Conservation (phyloP, 2,329 filamentous ascomycete genomes). For the Sporothrix luriei region DNA sequence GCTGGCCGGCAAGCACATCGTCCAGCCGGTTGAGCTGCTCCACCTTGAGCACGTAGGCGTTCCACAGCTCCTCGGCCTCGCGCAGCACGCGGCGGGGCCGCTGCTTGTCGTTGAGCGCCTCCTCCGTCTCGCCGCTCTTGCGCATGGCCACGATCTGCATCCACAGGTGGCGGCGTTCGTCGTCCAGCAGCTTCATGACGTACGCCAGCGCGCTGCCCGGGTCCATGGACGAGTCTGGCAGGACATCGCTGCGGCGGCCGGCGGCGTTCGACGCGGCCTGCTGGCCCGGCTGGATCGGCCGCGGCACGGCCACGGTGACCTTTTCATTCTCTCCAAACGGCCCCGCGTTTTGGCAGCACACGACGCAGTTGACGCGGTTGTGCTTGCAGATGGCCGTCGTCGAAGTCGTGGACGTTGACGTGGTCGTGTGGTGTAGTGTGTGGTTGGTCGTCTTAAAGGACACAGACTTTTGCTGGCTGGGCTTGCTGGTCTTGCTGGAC, state of each 20-base stretch:
- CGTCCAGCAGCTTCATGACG: constrained; percentile 80
- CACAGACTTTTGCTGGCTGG: constrained; percentile 29
- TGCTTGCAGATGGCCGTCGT: constrained; percentile 30
- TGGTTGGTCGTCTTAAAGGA: constrained; percentile 27
- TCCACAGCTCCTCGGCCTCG: constrained; percentile 36
- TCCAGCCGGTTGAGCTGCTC: constrained; percentile 60
- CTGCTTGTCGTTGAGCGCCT: constrained; percentile 30
- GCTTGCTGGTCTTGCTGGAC: constrained; percentile 16
- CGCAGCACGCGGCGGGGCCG: constrained; percentile 32
- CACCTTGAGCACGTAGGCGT: constrained; percentile 36
- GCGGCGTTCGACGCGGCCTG: neutral
- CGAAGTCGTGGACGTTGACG: neutral
- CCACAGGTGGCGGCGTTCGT: constrained; percentile 77
- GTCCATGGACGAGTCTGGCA: constrained; percentile 31
- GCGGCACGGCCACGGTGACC: constrained; percentile 35
- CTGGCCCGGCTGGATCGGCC: constrained; percentile 25
- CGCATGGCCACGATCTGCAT: constrained; percentile 64
- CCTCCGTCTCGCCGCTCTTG: constrained; percentile 22
- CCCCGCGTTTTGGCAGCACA: constrained; percentile 35
- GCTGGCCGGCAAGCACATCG: constrained; percentile 81
- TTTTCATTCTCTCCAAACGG: constrained; percentile 26
- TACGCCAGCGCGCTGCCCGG: constrained; percentile 74
- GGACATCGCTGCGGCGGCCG: neutral
- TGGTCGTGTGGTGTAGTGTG: neutral
- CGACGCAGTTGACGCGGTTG: constrained; percentile 36